A percentile compares a stretch with the other conserved stretches of the same genome.
Conservation (phyloP, 306 rosid genomes). For the Begonia loranthoides region DNA sequence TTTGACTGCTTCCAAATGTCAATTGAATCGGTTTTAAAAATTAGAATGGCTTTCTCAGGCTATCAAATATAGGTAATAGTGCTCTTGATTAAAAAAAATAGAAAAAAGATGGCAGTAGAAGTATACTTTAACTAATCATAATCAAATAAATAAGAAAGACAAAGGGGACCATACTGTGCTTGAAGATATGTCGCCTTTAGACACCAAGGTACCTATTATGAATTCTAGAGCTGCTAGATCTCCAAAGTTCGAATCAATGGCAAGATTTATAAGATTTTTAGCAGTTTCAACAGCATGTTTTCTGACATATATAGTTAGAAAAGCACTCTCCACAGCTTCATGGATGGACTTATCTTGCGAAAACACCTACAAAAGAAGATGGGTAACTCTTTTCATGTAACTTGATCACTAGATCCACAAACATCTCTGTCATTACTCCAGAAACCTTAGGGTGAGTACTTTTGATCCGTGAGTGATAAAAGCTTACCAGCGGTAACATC, state of each 20-base stretch:
- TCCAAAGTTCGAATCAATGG: slow-evolving; percentile 75
- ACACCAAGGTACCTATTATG: slow-evolving; percentile 64
- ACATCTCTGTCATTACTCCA: background rate
- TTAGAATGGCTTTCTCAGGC: too few species aligned
- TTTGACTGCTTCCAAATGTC: too few species aligned
- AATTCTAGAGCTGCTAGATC: slow-evolving; percentile 91
- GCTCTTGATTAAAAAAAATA: too few species aligned
- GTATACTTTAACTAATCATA: background rate
- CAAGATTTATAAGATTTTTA: slow-evolving; percentile 62
- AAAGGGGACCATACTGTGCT: slow-evolving; percentile 52
- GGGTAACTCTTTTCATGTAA: background rate
- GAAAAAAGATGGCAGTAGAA: too few species aligned
- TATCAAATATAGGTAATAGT: too few species aligned
- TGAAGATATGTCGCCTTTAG: slow-evolving; percentile 79
- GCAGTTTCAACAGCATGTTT: slow-evolving; percentile 75
- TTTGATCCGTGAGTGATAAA: slow-evolving; percentile 3
- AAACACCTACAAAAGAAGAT: slow-evolving; percentile 45
- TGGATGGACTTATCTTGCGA: slow-evolving; percentile 91
- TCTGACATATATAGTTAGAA: slow-evolving; percentile 61
- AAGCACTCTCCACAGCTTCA: slow-evolving; percentile 94
- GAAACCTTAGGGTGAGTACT: background rate
- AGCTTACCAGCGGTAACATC: slow-evolving; percentile 83
- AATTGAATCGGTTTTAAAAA: too few species aligned
- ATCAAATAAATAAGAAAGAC: background rate
- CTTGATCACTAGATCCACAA: too few species aligned